Evolutionary conservation across 169 alveolate genomes (phyloP).

Genomic region (Theileria parva): DNA sequence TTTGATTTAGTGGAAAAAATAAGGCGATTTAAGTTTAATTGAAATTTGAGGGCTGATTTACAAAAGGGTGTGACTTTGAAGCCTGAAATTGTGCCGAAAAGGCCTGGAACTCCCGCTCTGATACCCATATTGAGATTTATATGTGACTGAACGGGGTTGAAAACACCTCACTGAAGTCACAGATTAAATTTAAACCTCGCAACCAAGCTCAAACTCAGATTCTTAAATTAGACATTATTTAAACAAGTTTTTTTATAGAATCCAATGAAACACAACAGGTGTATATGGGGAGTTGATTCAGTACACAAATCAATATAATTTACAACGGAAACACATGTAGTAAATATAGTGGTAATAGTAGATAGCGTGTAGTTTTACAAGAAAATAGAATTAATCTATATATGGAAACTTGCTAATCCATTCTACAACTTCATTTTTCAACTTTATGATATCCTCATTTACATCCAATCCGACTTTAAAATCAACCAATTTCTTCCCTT

Average conservation of each 20-base stretch:
- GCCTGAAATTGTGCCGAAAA: slow-evolving; percentile 6
- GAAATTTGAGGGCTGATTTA: background rate
- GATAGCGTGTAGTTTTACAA: background rate
- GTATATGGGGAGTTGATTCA: background rate
- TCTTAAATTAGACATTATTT: background rate
- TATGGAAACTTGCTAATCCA: slow-evolving; percentile 69
- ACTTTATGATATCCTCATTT: slow-evolving; percentile 35
- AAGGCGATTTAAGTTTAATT: background rate
- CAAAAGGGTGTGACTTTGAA: slow-evolving; percentile 5
- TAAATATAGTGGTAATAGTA: too few relatives aligned
- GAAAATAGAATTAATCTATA: background rate
- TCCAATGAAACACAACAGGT: background rate
- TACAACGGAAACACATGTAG: background rate
- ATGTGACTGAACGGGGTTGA: background rate
- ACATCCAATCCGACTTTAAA: slow-evolving; percentile 64
- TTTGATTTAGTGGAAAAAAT: background rate
- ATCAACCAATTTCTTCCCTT: slow-evolving; percentile 67
- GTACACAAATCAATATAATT: background rate
- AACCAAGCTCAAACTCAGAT: background rate
- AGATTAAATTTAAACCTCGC: background rate
- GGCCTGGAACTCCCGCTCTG: background rate
- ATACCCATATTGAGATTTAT: background rate
- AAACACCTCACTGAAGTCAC: background rate
- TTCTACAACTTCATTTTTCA: slow-evolving; percentile 63
- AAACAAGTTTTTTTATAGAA: background rate